A percentile compares a stretch with the other conserved stretches of the same genome.
Conservation (phyloP, 139 green algal genomes). For the Bryopsis sp. region DNA sequence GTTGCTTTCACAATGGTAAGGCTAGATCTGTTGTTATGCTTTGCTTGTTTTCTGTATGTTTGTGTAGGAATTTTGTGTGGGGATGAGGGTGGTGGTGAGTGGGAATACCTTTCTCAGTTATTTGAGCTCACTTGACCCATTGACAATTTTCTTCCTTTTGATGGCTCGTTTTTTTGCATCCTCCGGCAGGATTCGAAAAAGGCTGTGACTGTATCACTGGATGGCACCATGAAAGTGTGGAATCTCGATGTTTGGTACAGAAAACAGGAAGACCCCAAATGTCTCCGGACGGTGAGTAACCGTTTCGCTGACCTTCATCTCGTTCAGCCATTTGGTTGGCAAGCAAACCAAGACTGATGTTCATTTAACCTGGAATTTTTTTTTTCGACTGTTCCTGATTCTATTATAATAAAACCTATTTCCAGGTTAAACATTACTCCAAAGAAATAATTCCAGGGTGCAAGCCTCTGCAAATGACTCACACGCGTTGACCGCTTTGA, state of each 20-base stretch:
- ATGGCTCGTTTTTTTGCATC: not conserved
- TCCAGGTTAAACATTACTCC: not conserved
- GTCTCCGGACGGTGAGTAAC: not conserved
- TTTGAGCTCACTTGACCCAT: too few species aligned
- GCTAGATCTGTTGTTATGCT: not conserved
- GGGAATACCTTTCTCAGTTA: too few species aligned
- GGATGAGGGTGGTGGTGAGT: not conserved
- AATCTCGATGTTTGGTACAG: constrained; percentile 6
- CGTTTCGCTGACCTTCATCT: not conserved
- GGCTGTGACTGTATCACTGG: constrained; percentile 6
- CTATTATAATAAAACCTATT: not conserved
- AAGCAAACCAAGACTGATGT: too few species aligned
- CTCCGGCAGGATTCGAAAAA: not conserved
- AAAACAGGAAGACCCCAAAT: constrained; percentile 5
- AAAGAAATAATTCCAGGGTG: not conserved
- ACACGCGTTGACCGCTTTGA: not conserved
- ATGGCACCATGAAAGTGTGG: constrained; percentile 15
- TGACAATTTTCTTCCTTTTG: too few species aligned
- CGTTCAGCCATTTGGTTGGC: too few species aligned
- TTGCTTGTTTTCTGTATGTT: too few species aligned
- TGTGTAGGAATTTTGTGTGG: not conserved
- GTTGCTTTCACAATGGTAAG: constrained; percentile 12
- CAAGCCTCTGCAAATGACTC: not conserved
- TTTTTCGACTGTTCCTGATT: not conserved
- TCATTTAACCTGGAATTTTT: not conserved